Conservation (phyloP, 306 rosid species). For the Betula pendula region DNA sequence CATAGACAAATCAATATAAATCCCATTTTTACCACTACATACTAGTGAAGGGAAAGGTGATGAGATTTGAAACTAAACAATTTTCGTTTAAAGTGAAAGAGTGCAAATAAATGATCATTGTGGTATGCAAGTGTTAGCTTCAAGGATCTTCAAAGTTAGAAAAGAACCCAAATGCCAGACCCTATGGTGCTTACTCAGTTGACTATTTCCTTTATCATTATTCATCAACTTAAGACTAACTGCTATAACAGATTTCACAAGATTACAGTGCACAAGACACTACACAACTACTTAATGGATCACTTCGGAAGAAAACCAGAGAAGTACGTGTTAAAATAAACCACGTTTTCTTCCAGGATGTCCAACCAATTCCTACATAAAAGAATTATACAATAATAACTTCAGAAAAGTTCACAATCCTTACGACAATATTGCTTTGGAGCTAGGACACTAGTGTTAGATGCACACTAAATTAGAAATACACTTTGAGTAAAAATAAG, state of each 20-base stretch:
- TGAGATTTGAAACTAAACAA: neutral
- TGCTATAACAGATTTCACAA: neutral
- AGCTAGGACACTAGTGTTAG: neutral
- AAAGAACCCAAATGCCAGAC: neutral
- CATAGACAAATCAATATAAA: too few relatives aligned
- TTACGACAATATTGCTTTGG: neutral
- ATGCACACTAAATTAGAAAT: neutral
- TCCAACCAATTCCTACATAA: slow-evolving; percentile 88
- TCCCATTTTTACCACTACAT: too few relatives aligned
- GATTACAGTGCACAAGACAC: neutral
- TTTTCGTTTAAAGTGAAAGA: neutral
- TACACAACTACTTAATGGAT: slow-evolving; percentile 73
- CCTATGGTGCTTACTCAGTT: slow-evolving; percentile 1
- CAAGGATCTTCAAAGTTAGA: neutral
- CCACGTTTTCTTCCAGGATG: slow-evolving; percentile 99
- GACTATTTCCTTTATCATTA: neutral
- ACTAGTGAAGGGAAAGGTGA: neutral
- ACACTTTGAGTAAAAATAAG: neutral
- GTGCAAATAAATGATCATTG: slow-evolving; percentile 2
- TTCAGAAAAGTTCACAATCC: neutral
- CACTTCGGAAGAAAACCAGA: slow-evolving; percentile 95
- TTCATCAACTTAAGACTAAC: neutral
- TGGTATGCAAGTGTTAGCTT: neutral
- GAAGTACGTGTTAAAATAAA: slow-evolving; percentile 89
- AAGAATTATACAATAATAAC: slow-evolving; percentile 11